Evolutionary conservation across 2,329 filamentous ascomycete species (phyloP).

Genomic region (Calonectria pseudoreteaudii): DNA sequence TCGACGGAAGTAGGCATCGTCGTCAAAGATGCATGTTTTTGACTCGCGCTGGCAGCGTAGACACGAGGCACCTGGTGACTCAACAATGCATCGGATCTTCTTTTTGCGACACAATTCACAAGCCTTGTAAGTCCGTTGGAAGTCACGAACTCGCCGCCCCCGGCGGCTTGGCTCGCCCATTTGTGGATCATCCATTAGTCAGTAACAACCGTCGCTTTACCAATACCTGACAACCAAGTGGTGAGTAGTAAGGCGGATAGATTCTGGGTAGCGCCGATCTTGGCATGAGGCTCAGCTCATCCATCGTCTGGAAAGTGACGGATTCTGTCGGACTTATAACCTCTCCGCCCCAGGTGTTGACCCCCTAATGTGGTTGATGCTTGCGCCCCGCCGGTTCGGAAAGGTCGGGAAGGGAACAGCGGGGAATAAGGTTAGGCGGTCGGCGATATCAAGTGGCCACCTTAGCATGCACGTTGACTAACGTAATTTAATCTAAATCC

Average conservation of each 20-base stretch:
- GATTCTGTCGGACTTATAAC: constrained; percentile 21
- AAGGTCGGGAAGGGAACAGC: neutral
- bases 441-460: neutral
- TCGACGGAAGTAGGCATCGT: constrained; percentile 19
- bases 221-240: neutral
- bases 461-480: neutral
- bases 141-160: constrained; percentile 27
- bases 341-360: neutral
- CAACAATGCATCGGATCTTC: constrained; percentile 30
- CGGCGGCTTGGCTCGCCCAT: neutral
- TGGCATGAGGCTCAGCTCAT: neutral
- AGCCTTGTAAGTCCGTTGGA: constrained; percentile 31
- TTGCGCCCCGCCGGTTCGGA: neutral
- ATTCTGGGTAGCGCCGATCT: neutral
- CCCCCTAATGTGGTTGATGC: neutral
- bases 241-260: neutral
- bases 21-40: constrained; percentile 25
- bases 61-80: constrained; percentile 19
- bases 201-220: neutral
- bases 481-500: neutral
- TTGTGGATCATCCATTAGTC: neutral
- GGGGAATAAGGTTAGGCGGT: neutral
- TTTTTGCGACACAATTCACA: constrained; percentile 33
- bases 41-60: constrained; percentile 28
- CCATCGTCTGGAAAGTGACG: constrained; percentile 16